Evolutionary conservation across 2,329 filamentous ascomycete species (phyloP).

Genomic region (Aspergillus caelatus): DNA sequence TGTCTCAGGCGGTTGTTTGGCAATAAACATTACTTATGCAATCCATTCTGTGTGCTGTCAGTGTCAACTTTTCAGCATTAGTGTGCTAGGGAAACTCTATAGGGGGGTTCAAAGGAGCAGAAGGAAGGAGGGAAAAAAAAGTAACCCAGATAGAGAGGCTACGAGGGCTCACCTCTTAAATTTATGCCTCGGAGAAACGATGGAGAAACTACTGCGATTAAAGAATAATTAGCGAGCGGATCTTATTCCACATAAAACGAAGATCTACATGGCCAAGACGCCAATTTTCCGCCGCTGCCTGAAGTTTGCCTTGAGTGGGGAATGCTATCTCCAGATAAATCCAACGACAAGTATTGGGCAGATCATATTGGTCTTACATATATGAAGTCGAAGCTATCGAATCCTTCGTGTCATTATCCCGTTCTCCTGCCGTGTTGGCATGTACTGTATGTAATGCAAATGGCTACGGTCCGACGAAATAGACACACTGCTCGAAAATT

Average conservation of each 20-base stretch:
- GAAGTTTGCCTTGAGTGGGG: not conserved
- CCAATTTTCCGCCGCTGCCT: not conserved
- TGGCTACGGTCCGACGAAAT: not conserved
- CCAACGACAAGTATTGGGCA: not conserved
- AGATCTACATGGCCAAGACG: not conserved
- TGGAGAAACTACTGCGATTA: not conserved
- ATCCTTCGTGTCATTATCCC: not conserved
- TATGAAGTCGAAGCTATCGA: not conserved
- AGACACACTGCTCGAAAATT: not conserved
- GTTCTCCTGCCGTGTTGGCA: not conserved
- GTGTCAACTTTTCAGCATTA: no score
- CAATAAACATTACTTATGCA: not conserved
- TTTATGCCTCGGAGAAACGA: not conserved
- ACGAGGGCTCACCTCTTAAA: no score
- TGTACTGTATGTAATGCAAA: not conserved
- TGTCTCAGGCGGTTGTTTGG: no score
- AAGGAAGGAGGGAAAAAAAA: not conserved
- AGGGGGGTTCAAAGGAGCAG: not conserved
- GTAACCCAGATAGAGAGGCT: not conserved
- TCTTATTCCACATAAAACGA: not conserved
- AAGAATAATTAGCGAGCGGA: not conserved
- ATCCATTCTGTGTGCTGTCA: not conserved
- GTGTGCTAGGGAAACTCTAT: not conserved
- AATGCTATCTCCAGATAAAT: not conserved
- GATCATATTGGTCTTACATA: not conserved